These are phyloP conservation scores for Colletotrichum sp. DNA, from an alignment of 2,329 filamentous ascomycete species.

Conservation along the genomic window DNA sequence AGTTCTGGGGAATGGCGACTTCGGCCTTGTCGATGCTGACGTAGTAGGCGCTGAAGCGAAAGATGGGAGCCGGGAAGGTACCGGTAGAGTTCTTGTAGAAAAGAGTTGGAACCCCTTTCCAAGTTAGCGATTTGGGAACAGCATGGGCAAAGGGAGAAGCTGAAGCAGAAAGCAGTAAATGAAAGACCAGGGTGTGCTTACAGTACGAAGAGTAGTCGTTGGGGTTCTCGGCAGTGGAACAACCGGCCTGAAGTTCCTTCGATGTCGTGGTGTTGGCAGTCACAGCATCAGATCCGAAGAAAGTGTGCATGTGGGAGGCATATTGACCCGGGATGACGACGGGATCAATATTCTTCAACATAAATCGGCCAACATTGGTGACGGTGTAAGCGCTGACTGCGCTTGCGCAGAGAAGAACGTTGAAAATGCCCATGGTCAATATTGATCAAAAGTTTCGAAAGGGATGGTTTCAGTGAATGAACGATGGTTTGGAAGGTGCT, in stretches of 20 bases:
- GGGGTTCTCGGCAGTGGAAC: constrained; percentile 47
- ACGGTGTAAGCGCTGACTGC: constrained; percentile 17
- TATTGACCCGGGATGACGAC: constrained; percentile 34
- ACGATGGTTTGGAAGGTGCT: background rate
- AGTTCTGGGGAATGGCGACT: constrained; percentile 47
- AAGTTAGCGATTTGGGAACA: background rate
- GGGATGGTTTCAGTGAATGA: background rate
- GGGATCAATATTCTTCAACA: constrained; percentile 37
- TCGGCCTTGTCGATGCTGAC: constrained; percentile 44
- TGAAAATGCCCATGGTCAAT: background rate
- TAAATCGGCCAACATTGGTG: constrained; percentile 26
- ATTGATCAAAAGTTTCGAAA: rapidly evolving
- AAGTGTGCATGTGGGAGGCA: constrained; percentile 35
- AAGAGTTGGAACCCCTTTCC: constrained; percentile 42
- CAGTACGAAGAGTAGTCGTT: constrained; percentile 53
- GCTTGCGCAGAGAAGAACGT: background rate
- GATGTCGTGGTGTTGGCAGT: constrained; percentile 31
- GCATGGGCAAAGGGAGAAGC: too few species aligned
- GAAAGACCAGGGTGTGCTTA: background rate
- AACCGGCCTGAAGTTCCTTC: constrained; percentile 42
- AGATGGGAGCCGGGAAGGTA: constrained; percentile 31
- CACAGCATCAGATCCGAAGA: constrained; percentile 37
- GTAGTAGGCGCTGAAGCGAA: constrained; percentile 50
- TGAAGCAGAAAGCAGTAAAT: too few species aligned
- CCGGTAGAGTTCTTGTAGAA: constrained; percentile 35